Evolutionary conservation across 129 eudicot species (phyloP), one percentile per base, ranked within the genome.

Genomic region (Dittrichia graveolens): DNA sequence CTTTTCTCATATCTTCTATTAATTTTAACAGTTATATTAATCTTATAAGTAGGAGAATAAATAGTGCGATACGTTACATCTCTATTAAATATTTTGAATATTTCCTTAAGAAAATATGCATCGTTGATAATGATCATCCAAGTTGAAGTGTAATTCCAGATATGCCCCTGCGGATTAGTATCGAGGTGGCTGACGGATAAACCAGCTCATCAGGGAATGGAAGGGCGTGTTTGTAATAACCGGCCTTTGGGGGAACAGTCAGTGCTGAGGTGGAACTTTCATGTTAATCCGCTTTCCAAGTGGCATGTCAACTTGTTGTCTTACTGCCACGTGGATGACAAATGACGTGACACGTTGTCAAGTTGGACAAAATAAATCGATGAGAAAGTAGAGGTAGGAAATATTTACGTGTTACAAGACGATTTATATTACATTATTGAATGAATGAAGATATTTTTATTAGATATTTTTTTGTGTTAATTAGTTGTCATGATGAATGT

Each of bases 141-240:
- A n/a, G 39, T 24, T 7, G 3, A 10, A 56, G 0, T 56, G 31
- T 8, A 5, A 35, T 38, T 35, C 19, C 65, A 6, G 10, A 60
- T 5, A 60, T 60, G 10, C 19, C 65, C 44, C 46, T 38, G 44
- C 1, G 11, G 45, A 13, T 38, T 38, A 39, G 11, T n/a, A 13
- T 40, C 4, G 12, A 61, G 3, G 48, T 61, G 67, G 48, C 67
- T n/a, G 13, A 40, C 38, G 67, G 67, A 61, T 61, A 61, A 61
- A 61, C 67, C 67, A 61, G 34, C 67, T 40, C 67, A 39, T 61
- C 48, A n/a, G 24, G 48, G 6, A 14, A n/a, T n/a, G 34, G 48
- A 61, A 15, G 48, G 67, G 5, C 67, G 45, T 39, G 66, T 37
- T 60, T 38, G 34, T 24, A 24, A 61, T 39, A 39, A 39, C 9